Evolutionary conservation across 495 filamentous ascomycete genomes (phyloP), one percentile per base, ranked within the genome.

Genomic region (Xylaria venustula): DNA sequence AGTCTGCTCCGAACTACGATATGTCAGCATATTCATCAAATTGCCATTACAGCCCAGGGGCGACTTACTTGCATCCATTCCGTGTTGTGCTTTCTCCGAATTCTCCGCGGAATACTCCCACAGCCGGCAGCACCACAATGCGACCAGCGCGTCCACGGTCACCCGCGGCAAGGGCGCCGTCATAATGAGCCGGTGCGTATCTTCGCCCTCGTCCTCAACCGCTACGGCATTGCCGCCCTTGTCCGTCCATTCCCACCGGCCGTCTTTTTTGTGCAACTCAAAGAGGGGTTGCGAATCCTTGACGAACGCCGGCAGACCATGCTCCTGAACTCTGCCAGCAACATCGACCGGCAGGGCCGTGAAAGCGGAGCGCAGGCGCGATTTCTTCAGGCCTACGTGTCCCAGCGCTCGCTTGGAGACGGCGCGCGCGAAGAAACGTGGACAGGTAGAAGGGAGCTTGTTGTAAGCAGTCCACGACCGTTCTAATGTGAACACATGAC

Each of bases 41-140:
- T 15, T 15, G 23, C n/a, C 20, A 2, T 30, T n/a, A 7, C 30
- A 37, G 28, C 49, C 12, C 30, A 37, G 47, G 30, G 49, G 49
- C 7, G 15, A 40, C 57, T 60, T 17, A 51, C 57, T 17, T 25
- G 46, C 57, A 36, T 60, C 57, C 22, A 50, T 37, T 17, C 57
- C 57, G 2, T 51, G 26, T 4, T 60, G 20, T 22, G 28, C 22
- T 1, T 37, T 3, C 32, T 52, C 45, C 19, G 25, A 2, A 41
- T 60, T 45, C 14, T 60, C 57, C 5, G 46, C 57, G 4, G 57
- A 60, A 25, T 60, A 52, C 46, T 51, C 23, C 57, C 57, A 60
- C 2, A 60, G 17, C 45, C 57, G 57, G 30, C 57, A 60, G 45
- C 28, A 50, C 57, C 46, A 60, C 32, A 60, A n/a, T 22, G 57